Base-by-base conservation (phyloP, 2,329 filamentous ascomycete species). In the Stemphylium vesicarium region DNA sequence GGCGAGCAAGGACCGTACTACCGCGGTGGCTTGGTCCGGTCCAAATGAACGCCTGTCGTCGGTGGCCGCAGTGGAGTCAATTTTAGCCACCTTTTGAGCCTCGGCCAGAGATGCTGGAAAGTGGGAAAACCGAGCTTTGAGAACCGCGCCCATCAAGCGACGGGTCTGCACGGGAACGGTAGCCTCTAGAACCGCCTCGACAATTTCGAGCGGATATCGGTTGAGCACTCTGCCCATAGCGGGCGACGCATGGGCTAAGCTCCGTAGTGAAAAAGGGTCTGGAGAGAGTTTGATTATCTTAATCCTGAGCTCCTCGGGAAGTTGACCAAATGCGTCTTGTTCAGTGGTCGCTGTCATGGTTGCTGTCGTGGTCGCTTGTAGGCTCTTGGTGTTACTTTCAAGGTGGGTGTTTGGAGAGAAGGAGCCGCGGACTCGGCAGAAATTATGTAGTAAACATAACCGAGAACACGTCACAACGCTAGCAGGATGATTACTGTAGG, bases 161-260 rank as follows among this genome's bases (percentile, higher is more conserved):
- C 41, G 32, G 2, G 13, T 54, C 31, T 40, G 0, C 13, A 44
- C 0, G 2, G 55, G 22, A 57, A 57, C 50, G 26, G 55, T 57
- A 50, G 11, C 18, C 3, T 50, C 46, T 12, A 57, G 16, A 9
- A 57, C 15, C 9, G 15, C 46, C 32, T 57, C 50, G 11, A 54
- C 31, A 35, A 57, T 57, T 44, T 57, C 50, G 13, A 57, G 50
- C 46, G 50, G 33, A 33, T 57, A 57, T 48, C 32, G 50, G 41
- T 57, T 20, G 37, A 57, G 55, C 16, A 41, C 32, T 50, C 41
- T 50, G 32, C 50, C 32, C 32, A 57, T 50, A 4, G 50, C 24
- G 10, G 50, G 55, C 18, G 50, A 54, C 15, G 55, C 55, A 13
- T 54, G 37, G 46, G 37, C 46, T 10, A 57, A 47, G 41, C 9